Conservation (phyloP, 306 rosid species). For the Fragaria iinumae region DNA sequence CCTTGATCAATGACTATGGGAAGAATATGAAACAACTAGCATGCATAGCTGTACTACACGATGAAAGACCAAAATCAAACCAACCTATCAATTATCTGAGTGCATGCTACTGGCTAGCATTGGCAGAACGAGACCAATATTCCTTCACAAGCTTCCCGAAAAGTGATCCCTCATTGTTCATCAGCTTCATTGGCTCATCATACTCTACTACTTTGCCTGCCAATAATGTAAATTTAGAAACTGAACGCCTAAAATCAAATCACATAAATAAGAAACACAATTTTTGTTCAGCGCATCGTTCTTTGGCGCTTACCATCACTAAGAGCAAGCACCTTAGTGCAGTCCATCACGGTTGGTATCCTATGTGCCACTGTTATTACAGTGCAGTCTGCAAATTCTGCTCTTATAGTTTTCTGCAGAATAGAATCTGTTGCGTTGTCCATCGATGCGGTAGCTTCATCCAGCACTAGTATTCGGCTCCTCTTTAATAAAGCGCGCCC, state of each 20-base stretch:
- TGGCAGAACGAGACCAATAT: conserved; percentile 32
- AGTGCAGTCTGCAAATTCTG: conserved; percentile 32
- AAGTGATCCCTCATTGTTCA: conserved; percentile 23
- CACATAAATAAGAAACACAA: background rate
- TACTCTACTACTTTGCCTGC: conserved; percentile 27
- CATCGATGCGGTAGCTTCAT: conserved; percentile 41
- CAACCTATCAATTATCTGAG: background rate
- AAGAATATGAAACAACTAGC: background rate
- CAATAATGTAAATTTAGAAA: background rate
- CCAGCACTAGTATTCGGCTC: conserved; percentile 33
- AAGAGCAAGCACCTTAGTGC: conserved; percentile 29
- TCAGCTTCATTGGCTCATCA: conserved; percentile 27
- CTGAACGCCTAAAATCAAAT: background rate
- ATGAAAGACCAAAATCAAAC: background rate
- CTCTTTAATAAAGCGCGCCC: conserved; percentile 36
- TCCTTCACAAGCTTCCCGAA: conserved; percentile 33
- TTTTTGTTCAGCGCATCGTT: background rate
- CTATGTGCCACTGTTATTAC: conserved; percentile 35
- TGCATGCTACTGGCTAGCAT: background rate
- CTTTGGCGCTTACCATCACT: conserved; percentile 23
- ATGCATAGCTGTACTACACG: background rate
- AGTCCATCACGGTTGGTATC: conserved; percentile 38
- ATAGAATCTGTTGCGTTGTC: conserved; percentile 32
- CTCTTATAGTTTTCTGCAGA: conserved; percentile 31
- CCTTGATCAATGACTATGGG: no score